These are phyloP conservation scores for Clavulina sp. DNA, from an alignment of 768 basidiomycete genomes.

Conservation along the genomic window DNA sequence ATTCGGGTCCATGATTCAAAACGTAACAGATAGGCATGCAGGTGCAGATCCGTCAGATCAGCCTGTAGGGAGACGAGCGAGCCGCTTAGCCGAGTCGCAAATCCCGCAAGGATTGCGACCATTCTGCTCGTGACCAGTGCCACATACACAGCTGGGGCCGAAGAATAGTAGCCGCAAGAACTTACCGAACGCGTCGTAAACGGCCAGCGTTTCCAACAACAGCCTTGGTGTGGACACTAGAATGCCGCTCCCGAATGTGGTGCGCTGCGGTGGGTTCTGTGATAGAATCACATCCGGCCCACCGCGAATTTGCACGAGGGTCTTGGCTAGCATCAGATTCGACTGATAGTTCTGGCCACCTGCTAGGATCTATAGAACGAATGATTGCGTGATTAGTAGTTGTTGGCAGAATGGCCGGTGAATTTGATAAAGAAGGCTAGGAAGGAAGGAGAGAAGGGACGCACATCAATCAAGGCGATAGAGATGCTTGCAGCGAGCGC, in stretches of 20 bases:
- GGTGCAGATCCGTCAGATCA: too few relatives aligned
- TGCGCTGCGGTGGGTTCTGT: slow-evolving; percentile 11
- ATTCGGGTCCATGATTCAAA: too few relatives aligned
- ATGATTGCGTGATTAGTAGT: slow-evolving; percentile 12
- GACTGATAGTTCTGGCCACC: slow-evolving; percentile 24
- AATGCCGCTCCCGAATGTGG: slow-evolving; percentile 14
- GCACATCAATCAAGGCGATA: slow-evolving; percentile 24
- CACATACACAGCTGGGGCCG: too few relatives aligned
- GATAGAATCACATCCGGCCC: slow-evolving; percentile 24
- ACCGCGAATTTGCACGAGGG: slow-evolving; percentile 26
- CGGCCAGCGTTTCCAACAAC: slow-evolving; percentile 26
- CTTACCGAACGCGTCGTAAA: slow-evolving; percentile 27
- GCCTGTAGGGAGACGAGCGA: too few relatives aligned
- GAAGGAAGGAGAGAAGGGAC: slow-evolving; percentile 13
- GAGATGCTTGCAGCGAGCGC: slow-evolving; percentile 17
- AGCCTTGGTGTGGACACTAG: slow-evolving; percentile 21
- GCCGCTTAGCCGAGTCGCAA: too few relatives aligned
- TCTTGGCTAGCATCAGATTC: slow-evolving; percentile 24
- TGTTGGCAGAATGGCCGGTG: slow-evolving; percentile 5
- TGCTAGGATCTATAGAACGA: slow-evolving; percentile 25
- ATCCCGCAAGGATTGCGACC: too few relatives aligned
- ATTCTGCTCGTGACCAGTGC: too few relatives aligned
- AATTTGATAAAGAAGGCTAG: slow-evolving; percentile 5
- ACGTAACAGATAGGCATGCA: too few relatives aligned
- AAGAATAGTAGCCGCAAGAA: too few relatives aligned